A percentile compares a stretch with the other conserved stretches of the same genome.
Evolutionary conservation across 306 rosid genomes (phyloP).

Genomic region (Lablab purpureus): DNA sequence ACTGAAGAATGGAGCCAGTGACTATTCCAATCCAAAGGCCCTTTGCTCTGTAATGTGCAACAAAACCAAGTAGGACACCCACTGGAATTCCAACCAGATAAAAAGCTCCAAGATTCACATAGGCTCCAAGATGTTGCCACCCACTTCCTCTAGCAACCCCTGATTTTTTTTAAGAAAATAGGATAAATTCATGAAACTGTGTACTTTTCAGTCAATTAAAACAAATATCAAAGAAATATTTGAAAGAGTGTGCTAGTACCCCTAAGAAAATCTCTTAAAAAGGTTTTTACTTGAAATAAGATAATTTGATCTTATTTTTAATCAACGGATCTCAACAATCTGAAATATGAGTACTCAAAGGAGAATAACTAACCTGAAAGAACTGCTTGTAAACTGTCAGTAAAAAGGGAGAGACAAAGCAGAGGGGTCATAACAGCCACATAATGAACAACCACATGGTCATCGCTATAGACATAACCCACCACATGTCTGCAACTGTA

Average conservation of each 20-base stretch:
- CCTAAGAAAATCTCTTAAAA: too few species aligned
- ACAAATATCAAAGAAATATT: too few species aligned
- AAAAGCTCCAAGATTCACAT: conserved; percentile 50
- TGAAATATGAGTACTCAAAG: too few species aligned
- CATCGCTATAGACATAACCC: conserved; percentile 56
- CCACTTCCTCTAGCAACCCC: conserved; percentile 60
- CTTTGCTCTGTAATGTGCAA: conserved; percentile 50
- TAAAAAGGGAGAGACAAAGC: conserved; percentile 49
- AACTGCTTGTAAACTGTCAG: conserved; percentile 54
- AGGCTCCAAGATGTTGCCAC: conserved; percentile 54
- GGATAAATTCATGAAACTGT: too few species aligned
- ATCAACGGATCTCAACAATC: too few species aligned
- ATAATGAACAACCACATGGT: conserved; percentile 44
- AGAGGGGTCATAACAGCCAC: conserved; percentile 48
- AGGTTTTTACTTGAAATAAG: too few species aligned
- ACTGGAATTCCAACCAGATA: conserved; percentile 53
- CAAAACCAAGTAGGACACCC: conserved; percentile 41
- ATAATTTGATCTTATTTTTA: too few species aligned
- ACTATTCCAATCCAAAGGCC: conserved; percentile 58
- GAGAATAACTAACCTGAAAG: conserved; percentile 48
- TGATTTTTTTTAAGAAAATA: not conserved
- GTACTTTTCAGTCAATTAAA: too few species aligned
- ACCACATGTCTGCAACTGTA: conserved; percentile 40
- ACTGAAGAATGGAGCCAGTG: conserved; percentile 49
- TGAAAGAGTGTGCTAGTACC: too few species aligned